phyloP scores from a whole-genome alignment of 495 filamentous ascomycete species.

The Trypethelium eluteriae region DNA sequence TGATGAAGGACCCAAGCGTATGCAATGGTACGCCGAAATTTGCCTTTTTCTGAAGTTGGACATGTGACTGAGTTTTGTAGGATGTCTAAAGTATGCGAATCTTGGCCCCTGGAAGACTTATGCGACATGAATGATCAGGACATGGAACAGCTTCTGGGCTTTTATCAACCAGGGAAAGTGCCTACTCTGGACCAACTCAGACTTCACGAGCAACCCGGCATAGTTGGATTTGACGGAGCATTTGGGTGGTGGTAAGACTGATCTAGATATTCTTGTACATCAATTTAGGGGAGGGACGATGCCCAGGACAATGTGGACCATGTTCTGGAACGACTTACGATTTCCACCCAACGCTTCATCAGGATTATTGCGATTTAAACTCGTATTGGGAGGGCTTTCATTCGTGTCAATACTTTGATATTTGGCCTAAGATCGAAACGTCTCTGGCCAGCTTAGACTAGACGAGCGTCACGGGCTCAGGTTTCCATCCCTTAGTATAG shows the following conservation, averaged over 20 bases:
- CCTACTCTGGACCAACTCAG: conserved; percentile 34
- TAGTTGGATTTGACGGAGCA: conserved; percentile 32
- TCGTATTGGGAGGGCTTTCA: no score
- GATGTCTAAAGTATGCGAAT: conserved; percentile 88
- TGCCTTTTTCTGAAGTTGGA: neutral
- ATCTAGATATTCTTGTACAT: neutral
- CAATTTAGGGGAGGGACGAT: neutral
- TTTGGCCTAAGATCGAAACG: no score
- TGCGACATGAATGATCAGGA: conserved; percentile 76
- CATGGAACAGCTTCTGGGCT: conserved; percentile 67
- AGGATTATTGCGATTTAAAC: no score
- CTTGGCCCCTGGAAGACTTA: conserved; percentile 77
- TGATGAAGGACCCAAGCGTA: conserved; percentile 76
- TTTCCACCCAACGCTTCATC: neutral
- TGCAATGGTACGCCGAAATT: conserved; percentile 63
- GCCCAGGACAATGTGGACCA: neutral
- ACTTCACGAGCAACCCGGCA: conserved; percentile 26
- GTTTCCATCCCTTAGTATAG: no score
- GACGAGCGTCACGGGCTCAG: no score
- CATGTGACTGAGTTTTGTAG: conserved; percentile 32
- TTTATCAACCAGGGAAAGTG: conserved; percentile 48
- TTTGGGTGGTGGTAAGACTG: conserved; percentile 27
- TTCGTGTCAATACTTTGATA: neutral
- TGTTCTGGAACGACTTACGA: neutral
- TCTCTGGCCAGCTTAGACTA: no score